These are phyloP conservation scores for Colletotrichum tofieldiae DNA, from an alignment of 2,329 filamentous ascomycete species.

Conservation along the genomic window DNA sequence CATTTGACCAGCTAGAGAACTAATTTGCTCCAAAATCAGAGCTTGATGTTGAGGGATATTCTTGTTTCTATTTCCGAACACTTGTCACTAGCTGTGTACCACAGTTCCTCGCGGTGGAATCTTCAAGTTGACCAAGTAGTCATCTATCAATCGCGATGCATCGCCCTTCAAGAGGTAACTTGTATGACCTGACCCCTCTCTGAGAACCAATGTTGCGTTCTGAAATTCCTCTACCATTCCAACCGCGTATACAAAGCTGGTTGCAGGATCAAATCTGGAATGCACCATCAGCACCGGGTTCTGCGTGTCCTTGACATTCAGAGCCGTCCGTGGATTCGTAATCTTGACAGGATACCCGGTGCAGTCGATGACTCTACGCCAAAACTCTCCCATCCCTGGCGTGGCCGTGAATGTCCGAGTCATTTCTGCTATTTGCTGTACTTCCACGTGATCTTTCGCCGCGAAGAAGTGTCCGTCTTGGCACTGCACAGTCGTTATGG, in stretches of 20 bases:
- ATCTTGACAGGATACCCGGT: slow-evolving; percentile 36
- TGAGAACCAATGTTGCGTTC: slow-evolving; percentile 14
- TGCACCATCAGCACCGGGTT: slow-evolving; percentile 32
- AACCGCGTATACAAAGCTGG: slow-evolving; percentile 29
- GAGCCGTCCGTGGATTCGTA: slow-evolving; percentile 29
- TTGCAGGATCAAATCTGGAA: slow-evolving; percentile 32
- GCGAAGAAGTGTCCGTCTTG: slow-evolving; percentile 37
- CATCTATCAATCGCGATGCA: slow-evolving; percentile 27
- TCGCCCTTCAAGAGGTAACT: slow-evolving; percentile 29
- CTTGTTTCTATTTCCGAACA: accelerated
- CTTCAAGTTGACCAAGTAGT: slow-evolving; percentile 29
- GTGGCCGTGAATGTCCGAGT: slow-evolving; percentile 24
- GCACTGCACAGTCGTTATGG: slow-evolving; percentile 34
- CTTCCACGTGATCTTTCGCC: slow-evolving; percentile 29
- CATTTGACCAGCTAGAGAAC: too few relatives aligned
- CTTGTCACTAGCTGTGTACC: slow-evolving; percentile 17
- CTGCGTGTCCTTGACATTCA: slow-evolving; percentile 23
- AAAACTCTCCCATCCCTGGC: slow-evolving; percentile 33
- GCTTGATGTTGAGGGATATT: background rate
- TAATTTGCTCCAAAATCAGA: too few relatives aligned
- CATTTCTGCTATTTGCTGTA: slow-evolving; percentile 28
- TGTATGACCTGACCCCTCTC: slow-evolving; percentile 37
- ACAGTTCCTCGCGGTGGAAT: slow-evolving; percentile 27
- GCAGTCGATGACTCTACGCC: slow-evolving; percentile 36
- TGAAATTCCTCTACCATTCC: slow-evolving; percentile 38